Conservation (phyloP, 2,329 filamentous ascomycete species). For the Trichoderma oligosporum region DNA sequence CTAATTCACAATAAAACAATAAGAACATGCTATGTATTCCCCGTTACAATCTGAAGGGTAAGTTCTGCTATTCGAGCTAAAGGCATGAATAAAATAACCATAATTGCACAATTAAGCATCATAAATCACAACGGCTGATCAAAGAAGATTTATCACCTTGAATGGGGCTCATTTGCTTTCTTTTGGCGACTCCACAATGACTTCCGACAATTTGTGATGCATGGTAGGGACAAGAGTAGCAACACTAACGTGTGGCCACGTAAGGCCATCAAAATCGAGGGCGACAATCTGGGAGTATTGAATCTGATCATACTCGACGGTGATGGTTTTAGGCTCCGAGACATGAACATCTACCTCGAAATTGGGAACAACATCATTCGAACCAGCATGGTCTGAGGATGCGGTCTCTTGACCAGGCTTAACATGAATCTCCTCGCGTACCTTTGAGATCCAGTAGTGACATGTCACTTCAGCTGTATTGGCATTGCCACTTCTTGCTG, state of each 20-base stretch:
- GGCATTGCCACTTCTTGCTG: conserved; percentile 22
- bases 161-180: too few species aligned
- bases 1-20: too few species aligned
- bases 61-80: too few species aligned
- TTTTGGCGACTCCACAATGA: too few species aligned
- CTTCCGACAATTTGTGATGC: too few species aligned
- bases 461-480: conserved; percentile 19
- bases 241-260: neutral
- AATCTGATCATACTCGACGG: conserved; percentile 27
- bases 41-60: too few species aligned
- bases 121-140: too few species aligned
- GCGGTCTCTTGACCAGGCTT: neutral
- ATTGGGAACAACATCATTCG: neutral
- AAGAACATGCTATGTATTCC: too few species aligned
- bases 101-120: too few species aligned
- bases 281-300: conserved; percentile 35
- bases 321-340: neutral
- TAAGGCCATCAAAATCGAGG: neutral
- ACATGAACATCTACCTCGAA: neutral
- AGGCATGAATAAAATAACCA: too few species aligned
- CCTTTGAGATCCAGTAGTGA: conserved; percentile 25
- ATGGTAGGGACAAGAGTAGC: neutral
- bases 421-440: conserved; percentile 21
- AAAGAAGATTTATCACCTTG: too few species aligned
- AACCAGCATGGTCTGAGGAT: too few species aligned